phyloP scores from a whole-genome alignment of 1,284 basidiomycete genomes.

The Jaminaea rosea region DNA sequence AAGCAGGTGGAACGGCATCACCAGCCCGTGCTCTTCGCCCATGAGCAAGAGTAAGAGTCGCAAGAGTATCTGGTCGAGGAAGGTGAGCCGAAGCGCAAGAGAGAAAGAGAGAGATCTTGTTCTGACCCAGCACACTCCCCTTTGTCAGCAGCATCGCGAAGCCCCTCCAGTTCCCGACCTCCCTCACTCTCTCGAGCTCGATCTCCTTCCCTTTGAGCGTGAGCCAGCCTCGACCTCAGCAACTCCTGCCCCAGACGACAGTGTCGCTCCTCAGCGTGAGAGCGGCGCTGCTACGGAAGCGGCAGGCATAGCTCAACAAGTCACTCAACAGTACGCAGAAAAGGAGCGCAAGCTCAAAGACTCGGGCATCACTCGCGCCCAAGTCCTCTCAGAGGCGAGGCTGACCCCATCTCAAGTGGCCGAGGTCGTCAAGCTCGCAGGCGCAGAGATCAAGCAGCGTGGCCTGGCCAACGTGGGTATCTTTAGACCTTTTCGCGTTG shows the following conservation, averaged over 20 bases:
- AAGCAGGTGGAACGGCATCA: no score
- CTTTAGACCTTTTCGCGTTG: slow-evolving; percentile 28
- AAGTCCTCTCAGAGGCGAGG: background rate
- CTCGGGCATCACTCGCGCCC: background rate
- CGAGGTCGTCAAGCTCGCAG: background rate
- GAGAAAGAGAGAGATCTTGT: background rate
- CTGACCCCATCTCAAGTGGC: background rate
- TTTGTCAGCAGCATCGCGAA: background rate
- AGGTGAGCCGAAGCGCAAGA: background rate
- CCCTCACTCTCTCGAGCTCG: background rate
- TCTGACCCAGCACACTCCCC: background rate
- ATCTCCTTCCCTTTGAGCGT: background rate
- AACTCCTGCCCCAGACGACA: background rate
- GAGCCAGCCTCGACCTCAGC: background rate
- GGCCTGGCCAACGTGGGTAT: slow-evolving; percentile 33
- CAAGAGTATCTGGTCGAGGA: background rate
- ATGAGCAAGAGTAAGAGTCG: no score
- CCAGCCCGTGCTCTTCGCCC: no score
- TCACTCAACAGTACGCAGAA: background rate
- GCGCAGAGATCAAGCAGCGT: slow-evolving; percentile 1
- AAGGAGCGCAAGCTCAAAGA: background rate
- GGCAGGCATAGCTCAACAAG: background rate
- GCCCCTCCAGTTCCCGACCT: background rate
- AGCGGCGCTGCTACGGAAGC: background rate
- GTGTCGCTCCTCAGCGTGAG: background rate